Evolutionary conservation across 371 early-diverging fungal species (phyloP).

Genomic region (Mucor sp.): DNA sequence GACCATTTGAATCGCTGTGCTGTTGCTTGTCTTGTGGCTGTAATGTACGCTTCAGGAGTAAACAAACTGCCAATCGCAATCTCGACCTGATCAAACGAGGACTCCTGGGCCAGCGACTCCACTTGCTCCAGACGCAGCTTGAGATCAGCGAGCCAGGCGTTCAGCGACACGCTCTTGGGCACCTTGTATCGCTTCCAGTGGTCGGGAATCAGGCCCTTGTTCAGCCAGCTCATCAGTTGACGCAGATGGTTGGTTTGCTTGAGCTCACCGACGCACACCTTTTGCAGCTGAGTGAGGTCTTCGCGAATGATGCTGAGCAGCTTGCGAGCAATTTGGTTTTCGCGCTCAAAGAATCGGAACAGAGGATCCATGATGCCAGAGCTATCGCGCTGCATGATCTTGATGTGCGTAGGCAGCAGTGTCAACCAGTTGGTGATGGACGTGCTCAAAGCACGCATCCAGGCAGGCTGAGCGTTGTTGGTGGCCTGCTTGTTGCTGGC

Average conservation of each 20-base stretch:
- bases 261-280: constrained; percentile 73
- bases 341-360: constrained; percentile 85
- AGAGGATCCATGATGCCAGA: constrained; percentile 67
- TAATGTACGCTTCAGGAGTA: constrained; percentile 91
- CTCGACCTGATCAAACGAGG: constrained; percentile 35
- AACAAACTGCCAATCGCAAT: constrained; percentile 91
- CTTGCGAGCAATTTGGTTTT: constrained; percentile 65
- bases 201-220: constrained; percentile 75
- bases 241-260: constrained; percentile 90
- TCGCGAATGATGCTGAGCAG: constrained; percentile 64
- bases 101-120: constrained; percentile 49
- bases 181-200: constrained; percentile 84
- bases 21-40: constrained; percentile 88
- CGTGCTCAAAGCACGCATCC: constrained; percentile 72
- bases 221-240: constrained; percentile 66
- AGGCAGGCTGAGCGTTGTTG: constrained; percentile 60
- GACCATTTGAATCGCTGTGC: constrained; percentile 74
- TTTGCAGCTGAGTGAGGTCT: constrained; percentile 68
- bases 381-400: constrained; percentile 42
- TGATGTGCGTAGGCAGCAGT: constrained; percentile 61
- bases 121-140: constrained; percentile 71
- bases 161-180: constrained; percentile 57
- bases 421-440: constrained; percentile 64
- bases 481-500: constrained; percentile 26
- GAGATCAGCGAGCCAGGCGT: constrained; percentile 80